Evolutionary conservation across 306 rosid genomes (phyloP), one percentile per base, ranked within the genome.

Genomic region (Betula pendula): DNA sequence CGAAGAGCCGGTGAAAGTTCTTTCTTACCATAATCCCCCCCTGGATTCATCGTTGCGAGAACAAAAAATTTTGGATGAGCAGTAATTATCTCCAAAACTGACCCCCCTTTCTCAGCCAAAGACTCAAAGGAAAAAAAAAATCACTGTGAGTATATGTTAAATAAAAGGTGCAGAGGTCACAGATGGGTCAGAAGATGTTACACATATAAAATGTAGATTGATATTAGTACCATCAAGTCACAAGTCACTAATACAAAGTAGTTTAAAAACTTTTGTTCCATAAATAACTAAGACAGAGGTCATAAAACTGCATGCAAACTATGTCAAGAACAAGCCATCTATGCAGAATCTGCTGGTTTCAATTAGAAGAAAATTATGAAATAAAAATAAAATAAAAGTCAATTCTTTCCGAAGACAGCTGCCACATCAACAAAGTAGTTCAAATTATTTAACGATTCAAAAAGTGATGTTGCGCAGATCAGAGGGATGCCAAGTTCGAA

Each of bases 1-100:
- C 98, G 93, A 56, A 95, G 90, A 19, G 98, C 98, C 40, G 97
- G 90, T 75, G 90, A 66, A 24, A 94, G 75, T 81, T 95, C 98
- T 84, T 88, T 95, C 90, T 95, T 95, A 35, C 98, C 98, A 88
- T 90, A 89, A 87, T 95, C 98, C 79, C 98, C 98, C 76, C 96
- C 97, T 79, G 98, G 98, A 81, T 95, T 95, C 98, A 95, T 95
- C 52, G 98, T 95, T 15, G 96, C 97, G 75, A 95, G 93, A 74
- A 95, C 89, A 85, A 85, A 87, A 79, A 95, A 95, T 12, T 85
- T 85, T 40, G 87, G 77, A 75, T 89, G 88, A 79, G 96, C 97
- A 2, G 77, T 79, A 75, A 95, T 76, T 69, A 82, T 85, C 88
- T 95, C 98, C 74, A 92, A 78, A 63, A 84, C 83, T n/a, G 90